Evolutionary conservation across 2,329 filamentous ascomycete species (phyloP), one percentile per base, ranked within the genome.

Genomic region (Magnaporthiopsis poae): DNA sequence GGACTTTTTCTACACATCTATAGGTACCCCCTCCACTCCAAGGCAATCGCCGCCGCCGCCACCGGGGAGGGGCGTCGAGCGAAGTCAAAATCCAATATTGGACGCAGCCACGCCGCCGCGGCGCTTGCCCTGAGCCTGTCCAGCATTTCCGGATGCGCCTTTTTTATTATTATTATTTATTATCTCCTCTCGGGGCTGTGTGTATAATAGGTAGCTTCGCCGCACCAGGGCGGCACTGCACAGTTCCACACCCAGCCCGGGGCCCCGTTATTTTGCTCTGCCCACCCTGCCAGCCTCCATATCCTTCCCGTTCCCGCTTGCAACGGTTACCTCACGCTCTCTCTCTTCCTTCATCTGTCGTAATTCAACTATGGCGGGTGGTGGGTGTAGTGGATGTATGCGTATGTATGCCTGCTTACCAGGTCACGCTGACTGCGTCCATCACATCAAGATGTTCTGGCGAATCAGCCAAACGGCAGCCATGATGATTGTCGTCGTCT

Each of bases 231-330:
- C 46, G 46, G 46, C 46, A 56, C 46, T 56, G 46, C 31, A 31
- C 31, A 31, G 31, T 31, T 11, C 46, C 46, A 56, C 46, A 18
- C 46, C 46, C 27, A 27, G 31, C 4, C 31, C 31, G 5, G 46
- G 46, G 60, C 60, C 60, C 60, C 27, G 31, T 33, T 33, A n/a
- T 62, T 33, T 36, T 25, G 18, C 25, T 12, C 29, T 33, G 18
- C 18, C 35, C 60, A 29, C 18, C 29, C 31, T n/a, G 36, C 12
- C 61, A 21, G 15, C 61, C 13, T 9, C 8, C 33, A 21, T 33
- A 36, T 36, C 61, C 61, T 33, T 62, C 61, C 61, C 61, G 29
- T 33, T 62, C 61, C 61, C 61, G 61, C 61, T 39, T 62, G 61
- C n/a, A 62, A 62, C 61, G 27, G 29, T 62, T 62, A 36, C 31